Evolutionary conservation across 805 yeast species (phyloP), one percentile per base, ranked within the genome.

Genomic region (Yarrowia sp.): DNA sequence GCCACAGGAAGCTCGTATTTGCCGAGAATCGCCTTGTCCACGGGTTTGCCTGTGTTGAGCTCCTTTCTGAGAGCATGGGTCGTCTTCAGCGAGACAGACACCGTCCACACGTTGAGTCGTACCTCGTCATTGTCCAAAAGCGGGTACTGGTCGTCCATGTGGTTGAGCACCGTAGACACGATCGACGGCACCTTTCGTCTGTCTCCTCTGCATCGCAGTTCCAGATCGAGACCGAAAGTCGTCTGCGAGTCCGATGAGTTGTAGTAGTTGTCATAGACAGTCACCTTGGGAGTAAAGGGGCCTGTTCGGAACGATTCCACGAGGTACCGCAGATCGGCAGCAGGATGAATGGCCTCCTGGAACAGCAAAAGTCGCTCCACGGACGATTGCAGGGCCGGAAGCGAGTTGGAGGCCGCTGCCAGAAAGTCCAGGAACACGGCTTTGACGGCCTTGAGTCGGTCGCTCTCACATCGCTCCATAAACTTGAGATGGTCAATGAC

Each of bases 391-490:
- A 89, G 78, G 1, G 84, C 79, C 5, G 87, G 82, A 43, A 87
- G 82, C 61, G 84, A 86, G 73, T 86, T 86, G 43, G 91, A 83
- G 42, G 90, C 80, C 2, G 89, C 82, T 0, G 91, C 86, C 24
- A 89, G 79, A 72, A 89, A 90, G 75, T 91, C 96, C 65, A 86
- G 81, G 12, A 89, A 84, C 1, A 87, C 93, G 69, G 89, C 88
- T 76, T 91, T 90, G 70, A 91, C 79, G 0, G 95, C 95, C 70
- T 83, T 82, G 69, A 90, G 80, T 70, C 97, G 83, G 77, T 91
- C 96, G 42, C 85, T 76, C 77, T 91, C 97, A 78, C 95, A 91
- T 72, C 87, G 84, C 75, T 91, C 94, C 90, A 91, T 86, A 75
- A 88, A 90, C 24, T 87, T 78, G 63, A 88, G 79, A 74, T 90